These are phyloP conservation scores for Proliferodiscus dingleyae DNA, from an alignment of 2,329 filamentous ascomycete genomes.

Conservation along the genomic window DNA sequence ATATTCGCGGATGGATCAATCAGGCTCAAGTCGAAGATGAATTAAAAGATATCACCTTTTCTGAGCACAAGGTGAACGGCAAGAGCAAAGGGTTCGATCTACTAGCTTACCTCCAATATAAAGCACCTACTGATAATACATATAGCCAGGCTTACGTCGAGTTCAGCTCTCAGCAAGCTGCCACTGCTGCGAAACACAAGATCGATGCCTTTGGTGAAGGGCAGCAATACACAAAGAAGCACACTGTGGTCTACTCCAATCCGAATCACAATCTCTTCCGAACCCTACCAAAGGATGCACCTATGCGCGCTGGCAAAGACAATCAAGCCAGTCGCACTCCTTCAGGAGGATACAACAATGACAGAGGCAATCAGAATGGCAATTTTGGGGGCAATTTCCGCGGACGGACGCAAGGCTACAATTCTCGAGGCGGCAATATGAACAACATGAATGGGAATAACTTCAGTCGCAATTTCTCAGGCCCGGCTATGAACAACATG, in stretches of 20 bases:
- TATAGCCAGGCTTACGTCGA: conserved; percentile 72
- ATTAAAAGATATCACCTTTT: conserved; percentile 90
- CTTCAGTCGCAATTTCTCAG: conserved; percentile 46
- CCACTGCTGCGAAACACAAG: conserved; percentile 77
- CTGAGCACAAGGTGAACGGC: conserved; percentile 97
- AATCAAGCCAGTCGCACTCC: conserved; percentile 48
- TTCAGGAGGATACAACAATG: conserved; percentile 47
- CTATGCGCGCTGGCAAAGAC: conserved; percentile 62
- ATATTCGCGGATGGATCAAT: conserved; percentile 81
- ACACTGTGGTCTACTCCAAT: conserved; percentile 69
- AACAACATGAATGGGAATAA: conserved; percentile 49
- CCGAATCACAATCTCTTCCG: conserved; percentile 82
- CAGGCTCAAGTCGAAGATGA: conserved; percentile 78
- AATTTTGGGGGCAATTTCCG: conserved; percentile 39
- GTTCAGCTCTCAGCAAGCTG: conserved; percentile 75
- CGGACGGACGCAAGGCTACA: conserved; percentile 45
- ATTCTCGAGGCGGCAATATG: conserved; percentile 35
- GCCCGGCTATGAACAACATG: conserved; percentile 40
- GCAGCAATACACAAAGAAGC: conserved; percentile 54
- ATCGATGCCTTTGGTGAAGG: conserved; percentile 62
- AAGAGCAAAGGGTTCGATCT: conserved; percentile 87
- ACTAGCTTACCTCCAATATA: background rate
- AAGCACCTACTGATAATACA: background rate
- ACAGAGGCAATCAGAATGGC: conserved; percentile 32
- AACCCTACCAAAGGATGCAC: conserved; percentile 84